Percentiles rank a stretch among this genome's conserved stretches.
These are phyloP conservation scores for Glycine tomentella DNA, from an alignment of 306 rosid species.

Conservation along the genomic window DNA sequence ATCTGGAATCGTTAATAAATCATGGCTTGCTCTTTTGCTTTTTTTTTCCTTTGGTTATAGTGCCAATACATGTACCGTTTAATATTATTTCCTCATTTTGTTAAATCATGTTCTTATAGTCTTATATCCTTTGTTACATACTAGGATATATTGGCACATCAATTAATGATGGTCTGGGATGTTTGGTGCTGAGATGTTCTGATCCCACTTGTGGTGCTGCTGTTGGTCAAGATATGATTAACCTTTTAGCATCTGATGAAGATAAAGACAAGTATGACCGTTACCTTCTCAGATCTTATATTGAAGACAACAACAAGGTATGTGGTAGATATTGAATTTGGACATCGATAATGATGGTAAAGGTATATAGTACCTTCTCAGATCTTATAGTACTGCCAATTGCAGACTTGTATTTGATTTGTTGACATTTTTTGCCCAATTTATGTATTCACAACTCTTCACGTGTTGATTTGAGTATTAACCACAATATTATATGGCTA, in stretches of 20 bases:
- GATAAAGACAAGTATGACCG: slow-evolving; percentile 69
- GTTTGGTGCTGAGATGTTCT: slow-evolving; percentile 83
- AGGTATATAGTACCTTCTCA: too few relatives aligned
- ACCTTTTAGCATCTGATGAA: slow-evolving; percentile 54
- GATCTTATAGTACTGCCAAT: too few relatives aligned
- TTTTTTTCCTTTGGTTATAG: background rate
- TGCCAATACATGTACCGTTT: background rate
- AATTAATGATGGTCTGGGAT: slow-evolving; percentile 81
- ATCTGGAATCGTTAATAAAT: background rate
- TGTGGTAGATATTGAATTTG: slow-evolving; percentile 25
- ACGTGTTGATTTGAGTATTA: too few relatives aligned
- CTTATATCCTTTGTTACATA: slow-evolving; percentile 26
- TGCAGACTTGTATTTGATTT: too few relatives aligned
- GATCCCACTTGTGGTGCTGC: slow-evolving; percentile 78
- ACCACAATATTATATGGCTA: too few relatives aligned
- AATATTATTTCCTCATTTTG: slow-evolving; percentile 1
- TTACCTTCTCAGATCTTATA: slow-evolving; percentile 74
- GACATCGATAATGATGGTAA: too few relatives aligned
- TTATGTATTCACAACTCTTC: too few relatives aligned
- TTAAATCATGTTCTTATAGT: background rate
- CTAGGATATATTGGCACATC: slow-evolving; percentile 70
- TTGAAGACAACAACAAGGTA: slow-evolving; percentile 77
- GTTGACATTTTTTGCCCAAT: too few relatives aligned
- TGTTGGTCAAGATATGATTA: slow-evolving; percentile 74
- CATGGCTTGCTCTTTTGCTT: background rate